phyloP scores from a whole-genome alignment of 1,284 basidiomycete genomes.

The Apiotrichum gamsii region DNA sequence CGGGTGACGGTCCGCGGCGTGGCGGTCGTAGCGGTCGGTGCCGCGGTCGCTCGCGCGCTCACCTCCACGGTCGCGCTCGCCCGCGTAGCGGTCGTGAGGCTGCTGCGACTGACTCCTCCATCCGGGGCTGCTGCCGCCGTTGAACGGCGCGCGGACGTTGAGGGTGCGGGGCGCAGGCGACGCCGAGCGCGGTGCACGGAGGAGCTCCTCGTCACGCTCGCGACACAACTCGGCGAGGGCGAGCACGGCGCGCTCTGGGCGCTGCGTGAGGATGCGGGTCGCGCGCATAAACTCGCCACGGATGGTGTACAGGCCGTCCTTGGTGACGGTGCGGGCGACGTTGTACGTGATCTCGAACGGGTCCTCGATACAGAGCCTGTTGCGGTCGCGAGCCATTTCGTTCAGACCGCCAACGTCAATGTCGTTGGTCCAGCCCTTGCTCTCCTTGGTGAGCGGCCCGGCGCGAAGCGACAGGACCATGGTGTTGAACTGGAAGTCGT shows the following conservation, averaged over 20 bases:
- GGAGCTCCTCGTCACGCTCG: conserved; percentile 48
- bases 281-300: conserved; percentile 98
- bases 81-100: conserved; percentile 32
- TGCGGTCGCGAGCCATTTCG: conserved; percentile 71
- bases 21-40: conserved; percentile 3
- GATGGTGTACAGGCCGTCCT: conserved; percentile 92
- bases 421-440: conserved; percentile 89
- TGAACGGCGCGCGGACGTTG: conserved; percentile 31
- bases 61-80: too few relatives aligned
- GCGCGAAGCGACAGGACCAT: conserved; percentile 87
- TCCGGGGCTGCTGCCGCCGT: conserved; percentile 16
- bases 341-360: conserved; percentile 95
- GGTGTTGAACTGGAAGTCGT: conserved; percentile 86
- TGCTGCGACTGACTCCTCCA: conserved; percentile 41
- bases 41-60: neutral
- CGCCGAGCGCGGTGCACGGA: conserved; percentile 45
- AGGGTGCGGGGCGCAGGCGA: conserved; percentile 45
- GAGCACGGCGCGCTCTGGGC: conserved; percentile 72
- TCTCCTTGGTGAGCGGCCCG: conserved; percentile 81
- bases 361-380: conserved; percentile 93
- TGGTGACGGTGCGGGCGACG: conserved; percentile 91
- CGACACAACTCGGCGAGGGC: conserved; percentile 75
- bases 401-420: conserved; percentile 54
- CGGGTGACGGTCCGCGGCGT: neutral
- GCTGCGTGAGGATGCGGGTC: conserved; percentile 67